Evolutionary conservation across 305 asterid genomes (phyloP), one percentile per base, ranked within the genome.

Genomic region (Stenogyne calaminthoides): DNA sequence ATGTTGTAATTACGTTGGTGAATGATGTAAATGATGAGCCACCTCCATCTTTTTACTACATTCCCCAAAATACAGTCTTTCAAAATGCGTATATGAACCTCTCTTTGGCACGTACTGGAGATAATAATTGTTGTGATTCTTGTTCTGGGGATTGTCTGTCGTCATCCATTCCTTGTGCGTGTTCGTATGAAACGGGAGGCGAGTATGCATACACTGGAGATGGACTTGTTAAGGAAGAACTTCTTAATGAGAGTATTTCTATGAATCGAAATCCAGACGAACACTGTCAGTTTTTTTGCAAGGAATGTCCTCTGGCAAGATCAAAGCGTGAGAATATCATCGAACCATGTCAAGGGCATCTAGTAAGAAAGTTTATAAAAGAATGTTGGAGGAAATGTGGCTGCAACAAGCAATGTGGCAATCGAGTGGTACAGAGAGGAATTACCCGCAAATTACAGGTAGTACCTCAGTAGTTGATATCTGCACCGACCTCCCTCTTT

Each of bases 351-450:
- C 88, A 86, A 83, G 99, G 99, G 66, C 99, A 91, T 90, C 72
- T 91, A 44, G 85, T 83, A 72, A 84, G 97, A 78, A 88, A 67
- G 71, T 94, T 94, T 78, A 84, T 94, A 65, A 91, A 90, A 83
- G 97, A 94, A 79, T 94, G 99, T 75, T 94, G 99, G 99, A 82
- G 76, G 82, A 94, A 91, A 77, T 94, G 99, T 80, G 99, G 98
- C 39, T 94, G 99, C 79, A 64, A 77, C 77, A 84, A 81, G 65
- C 87, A 77, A 44, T 94, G 99, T 74, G 96, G 99, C 80, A 94
- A 91, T 78, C 91, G 99, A 67, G 97, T 91, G 61, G 97, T 94
- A 60, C 99, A 94, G 79, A 85, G 95, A 79, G 99, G 99, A 62
- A 91, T 94, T 70, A 88, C 75, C 51, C 84, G 84, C 82, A 83